A percentile compares a stretch with the other conserved stretches of the same genome.
These are phyloP conservation scores for Fusarium poae DNA, from an alignment of 2,329 filamentous ascomycete genomes.

Conservation along the genomic window DNA sequence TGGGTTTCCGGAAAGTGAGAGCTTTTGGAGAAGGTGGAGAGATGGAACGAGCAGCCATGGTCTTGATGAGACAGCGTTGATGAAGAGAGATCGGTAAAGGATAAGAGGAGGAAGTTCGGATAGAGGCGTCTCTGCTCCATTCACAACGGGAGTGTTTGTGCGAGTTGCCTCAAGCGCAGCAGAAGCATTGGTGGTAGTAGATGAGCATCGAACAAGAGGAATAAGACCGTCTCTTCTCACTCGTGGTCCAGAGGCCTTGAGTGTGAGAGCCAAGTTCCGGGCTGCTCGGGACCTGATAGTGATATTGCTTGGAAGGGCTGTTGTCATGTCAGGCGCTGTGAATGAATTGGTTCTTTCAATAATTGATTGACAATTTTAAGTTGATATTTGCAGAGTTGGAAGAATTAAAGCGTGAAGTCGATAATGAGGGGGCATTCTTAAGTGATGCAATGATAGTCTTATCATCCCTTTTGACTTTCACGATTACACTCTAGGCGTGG, in stretches of 20 bases:
- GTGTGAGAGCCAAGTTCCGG: slow-evolving; percentile 24
- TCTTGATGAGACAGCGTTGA: slow-evolving; percentile 62
- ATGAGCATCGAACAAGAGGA: slow-evolving; percentile 14
- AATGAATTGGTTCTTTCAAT: neutral
- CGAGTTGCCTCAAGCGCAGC: slow-evolving; percentile 29
- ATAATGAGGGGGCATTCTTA: slow-evolving; percentile 3
- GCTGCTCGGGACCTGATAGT: slow-evolving; percentile 27
- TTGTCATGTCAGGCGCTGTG: slow-evolving; percentile 30
- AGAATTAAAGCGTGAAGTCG: neutral
- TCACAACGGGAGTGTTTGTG: slow-evolving; percentile 8
- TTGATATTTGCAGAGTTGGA: neutral
- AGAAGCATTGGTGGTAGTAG: slow-evolving; percentile 17
- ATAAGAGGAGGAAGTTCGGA: slow-evolving; percentile 52
- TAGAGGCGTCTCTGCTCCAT: slow-evolving; percentile 38
- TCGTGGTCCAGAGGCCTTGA: slow-evolving; percentile 7
- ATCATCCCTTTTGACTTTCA: slow-evolving; percentile 26
- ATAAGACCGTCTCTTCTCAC: slow-evolving; percentile 17
- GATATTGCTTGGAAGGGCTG: slow-evolving; percentile 22
- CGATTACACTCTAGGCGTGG: neutral
- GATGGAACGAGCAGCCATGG: slow-evolving; percentile 56
- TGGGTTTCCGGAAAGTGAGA: slow-evolving; percentile 54
- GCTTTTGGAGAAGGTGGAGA: slow-evolving; percentile 54
- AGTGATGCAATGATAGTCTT: slow-evolving; percentile 19
- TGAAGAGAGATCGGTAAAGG: slow-evolving; percentile 57
- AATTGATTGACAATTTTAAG: neutral